phyloP scores from a whole-genome alignment of 2,329 filamentous ascomycete genomes.

The Nothophaeocryptopus gaeumannii region DNA sequence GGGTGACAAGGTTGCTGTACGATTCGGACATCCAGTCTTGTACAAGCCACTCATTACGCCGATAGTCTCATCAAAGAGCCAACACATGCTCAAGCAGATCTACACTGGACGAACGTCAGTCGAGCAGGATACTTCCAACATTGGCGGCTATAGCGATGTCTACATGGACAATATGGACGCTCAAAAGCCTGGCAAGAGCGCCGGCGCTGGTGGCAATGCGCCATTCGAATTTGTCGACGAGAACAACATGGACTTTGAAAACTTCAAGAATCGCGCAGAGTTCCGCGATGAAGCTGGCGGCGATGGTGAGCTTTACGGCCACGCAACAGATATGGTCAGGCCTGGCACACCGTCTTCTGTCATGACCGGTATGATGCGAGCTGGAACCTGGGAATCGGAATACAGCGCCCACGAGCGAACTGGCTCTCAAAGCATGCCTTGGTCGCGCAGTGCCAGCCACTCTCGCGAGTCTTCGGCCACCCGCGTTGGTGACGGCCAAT shows the following conservation, averaged over 20 bases:
- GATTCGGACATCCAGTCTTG: conserved; percentile 87
- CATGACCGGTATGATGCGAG: conserved; percentile 31
- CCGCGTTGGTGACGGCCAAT: conserved; percentile 31
- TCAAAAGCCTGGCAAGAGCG: conserved; percentile 56
- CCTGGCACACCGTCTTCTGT: conserved; percentile 61
- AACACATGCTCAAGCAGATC: conserved; percentile 79
- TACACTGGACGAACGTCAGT: conserved; percentile 71
- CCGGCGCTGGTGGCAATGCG: conserved; percentile 32
- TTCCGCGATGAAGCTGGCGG: conserved; percentile 87
- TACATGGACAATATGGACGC: conserved; percentile 77
- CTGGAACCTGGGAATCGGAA: conserved; percentile 31
- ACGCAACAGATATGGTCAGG: conserved; percentile 56
- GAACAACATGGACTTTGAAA: conserved; percentile 80
- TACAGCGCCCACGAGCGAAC: conserved; percentile 17
- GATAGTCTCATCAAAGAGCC: conserved; percentile 90
- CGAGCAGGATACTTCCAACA: conserved; percentile 60
- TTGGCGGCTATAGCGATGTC: conserved; percentile 76
- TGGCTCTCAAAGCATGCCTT: conserved; percentile 4
- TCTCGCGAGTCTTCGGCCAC: conserved; percentile 12
- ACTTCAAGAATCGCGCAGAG: conserved; percentile 85
- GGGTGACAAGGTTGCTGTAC: conserved; percentile 67
- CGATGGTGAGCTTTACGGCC: conserved; percentile 57
- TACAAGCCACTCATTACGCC: conserved; percentile 88
- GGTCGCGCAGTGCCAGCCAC: conserved; percentile 26
- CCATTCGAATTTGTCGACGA: conserved; percentile 85